Conservation (phyloP, 139 green algal genomes). For the Chlamydomonas schloesseri region DNA sequence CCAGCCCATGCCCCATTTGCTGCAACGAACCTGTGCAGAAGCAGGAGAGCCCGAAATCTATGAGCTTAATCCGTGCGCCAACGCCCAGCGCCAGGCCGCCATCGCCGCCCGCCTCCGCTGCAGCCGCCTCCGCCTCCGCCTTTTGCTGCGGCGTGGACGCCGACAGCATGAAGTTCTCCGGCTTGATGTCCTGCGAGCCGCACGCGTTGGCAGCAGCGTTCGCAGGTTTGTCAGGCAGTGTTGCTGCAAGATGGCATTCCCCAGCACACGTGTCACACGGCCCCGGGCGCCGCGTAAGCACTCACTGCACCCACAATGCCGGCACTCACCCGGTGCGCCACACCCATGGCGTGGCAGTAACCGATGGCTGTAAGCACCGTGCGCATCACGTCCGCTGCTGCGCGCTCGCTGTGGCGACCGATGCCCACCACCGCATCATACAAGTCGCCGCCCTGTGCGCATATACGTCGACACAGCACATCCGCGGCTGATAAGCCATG, state of each 20-base stretch:
- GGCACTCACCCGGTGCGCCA: conserved; percentile 13
- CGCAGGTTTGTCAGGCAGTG: no score
- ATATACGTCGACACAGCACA: no score
- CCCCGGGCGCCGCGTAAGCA: no score
- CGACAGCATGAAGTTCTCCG: conserved; percentile 88
- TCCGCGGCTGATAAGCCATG: no score
- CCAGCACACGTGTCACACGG: no score
- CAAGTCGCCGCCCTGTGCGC: conserved; percentile 55
- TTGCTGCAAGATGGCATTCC: no score
- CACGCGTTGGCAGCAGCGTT: no score
- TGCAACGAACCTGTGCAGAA: conserved; percentile 43
- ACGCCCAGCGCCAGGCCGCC: neutral
- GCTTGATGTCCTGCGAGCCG: conserved; percentile 63
- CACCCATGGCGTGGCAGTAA: conserved; percentile 50
- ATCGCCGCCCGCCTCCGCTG: no score
- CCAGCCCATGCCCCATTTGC: no score
- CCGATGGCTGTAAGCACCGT: conserved; percentile 33
- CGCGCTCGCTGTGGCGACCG: conserved; percentile 33
- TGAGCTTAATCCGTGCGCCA: conserved; percentile 55
- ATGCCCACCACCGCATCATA: conserved; percentile 57
- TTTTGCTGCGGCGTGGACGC: neutral
- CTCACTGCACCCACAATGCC: no score
- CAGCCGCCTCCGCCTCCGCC: neutral
- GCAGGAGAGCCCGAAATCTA: conserved; percentile 72
- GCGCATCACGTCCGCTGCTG: conserved; percentile 39